These are phyloP conservation scores for Thraustochytrium sp. DNA, from an alignment of 352 stramenopile species.

Conservation along the genomic window DNA sequence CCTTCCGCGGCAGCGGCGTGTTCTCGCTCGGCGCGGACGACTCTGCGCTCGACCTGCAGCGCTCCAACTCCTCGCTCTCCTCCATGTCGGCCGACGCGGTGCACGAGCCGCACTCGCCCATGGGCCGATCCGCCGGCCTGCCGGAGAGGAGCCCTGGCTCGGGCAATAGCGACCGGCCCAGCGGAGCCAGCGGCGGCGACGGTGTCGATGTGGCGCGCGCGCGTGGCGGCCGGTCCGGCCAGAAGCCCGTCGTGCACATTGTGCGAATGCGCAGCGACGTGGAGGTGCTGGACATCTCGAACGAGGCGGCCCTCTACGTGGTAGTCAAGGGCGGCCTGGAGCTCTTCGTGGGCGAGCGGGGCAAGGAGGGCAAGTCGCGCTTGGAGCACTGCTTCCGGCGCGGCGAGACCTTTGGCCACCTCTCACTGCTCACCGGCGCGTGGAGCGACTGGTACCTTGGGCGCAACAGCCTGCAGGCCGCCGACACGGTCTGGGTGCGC, in stretches of 20 bases:
- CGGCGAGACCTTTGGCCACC: slow-evolving; percentile 17
- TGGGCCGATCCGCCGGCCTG: not conserved
- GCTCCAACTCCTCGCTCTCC: not conserved
- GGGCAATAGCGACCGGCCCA: too few relatives aligned
- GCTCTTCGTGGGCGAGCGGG: not conserved
- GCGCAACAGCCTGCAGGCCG: not conserved
- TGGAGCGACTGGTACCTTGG: slow-evolving; percentile 39
- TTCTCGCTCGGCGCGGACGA: slow-evolving; percentile 9
- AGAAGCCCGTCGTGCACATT: not conserved
- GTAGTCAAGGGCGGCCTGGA: slow-evolving; percentile 15
- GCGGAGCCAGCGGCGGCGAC: too few relatives aligned
- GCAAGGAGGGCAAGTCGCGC: not conserved
- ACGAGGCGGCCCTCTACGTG: slow-evolving; percentile 1
- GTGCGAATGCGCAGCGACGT: not conserved
- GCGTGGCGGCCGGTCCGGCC: not conserved
- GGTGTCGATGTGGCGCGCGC: too few relatives aligned
- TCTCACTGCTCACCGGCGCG: slow-evolving; percentile 18
- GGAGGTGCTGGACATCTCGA: not conserved
- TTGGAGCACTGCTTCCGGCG: not conserved
- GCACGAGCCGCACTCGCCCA: not conserved
- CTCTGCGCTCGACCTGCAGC: not conserved
- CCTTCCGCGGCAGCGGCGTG: not conserved
- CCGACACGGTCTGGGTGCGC: not conserved
- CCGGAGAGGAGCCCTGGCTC: too few relatives aligned
- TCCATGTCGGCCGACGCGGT: too few relatives aligned